A percentile compares a stretch with the other conserved stretches of the same genome.
Conservation (phyloP, 2,329 filamentous ascomycete species). For the Grosmannia clavigera region DNA sequence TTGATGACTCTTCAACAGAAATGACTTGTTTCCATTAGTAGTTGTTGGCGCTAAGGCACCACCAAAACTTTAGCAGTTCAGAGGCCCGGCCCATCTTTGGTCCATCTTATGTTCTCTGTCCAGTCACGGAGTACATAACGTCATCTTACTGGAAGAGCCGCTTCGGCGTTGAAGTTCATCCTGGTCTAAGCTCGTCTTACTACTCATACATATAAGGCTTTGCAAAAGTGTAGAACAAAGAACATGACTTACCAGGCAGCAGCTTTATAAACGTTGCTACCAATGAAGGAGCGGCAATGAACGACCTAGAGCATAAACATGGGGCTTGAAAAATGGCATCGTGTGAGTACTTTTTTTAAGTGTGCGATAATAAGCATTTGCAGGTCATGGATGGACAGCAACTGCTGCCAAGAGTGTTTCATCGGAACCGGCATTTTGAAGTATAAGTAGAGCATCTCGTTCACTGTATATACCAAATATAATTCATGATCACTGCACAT, state of each 20-base stretch:
- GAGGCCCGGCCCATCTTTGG: not conserved
- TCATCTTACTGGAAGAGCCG: not conserved
- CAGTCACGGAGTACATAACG: not conserved
- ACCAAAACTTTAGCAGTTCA: not conserved
- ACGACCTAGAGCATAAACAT: too few relatives aligned
- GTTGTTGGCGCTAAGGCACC: not conserved
- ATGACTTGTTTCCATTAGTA: not conserved
- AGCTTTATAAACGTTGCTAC: not conserved
- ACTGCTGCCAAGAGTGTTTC: not conserved
- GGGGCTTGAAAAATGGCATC: too few relatives aligned
- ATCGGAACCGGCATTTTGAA: too few relatives aligned
- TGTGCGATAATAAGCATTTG: not conserved
- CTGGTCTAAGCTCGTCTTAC: too few relatives aligned
- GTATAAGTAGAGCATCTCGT: not conserved
- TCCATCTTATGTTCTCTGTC: not conserved
- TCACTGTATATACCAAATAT: not conserved
- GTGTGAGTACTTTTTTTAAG: too few relatives aligned
- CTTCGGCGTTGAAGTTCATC: not conserved
- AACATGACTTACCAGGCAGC: not conserved
- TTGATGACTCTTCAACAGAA: not conserved
- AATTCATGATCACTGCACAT: not conserved
- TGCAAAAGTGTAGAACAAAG: not conserved
- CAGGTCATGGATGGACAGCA: not conserved
- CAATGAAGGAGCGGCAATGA: too few relatives aligned
- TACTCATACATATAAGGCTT: not conserved